These are phyloP conservation scores for Backusella australiensis DNA, from an alignment of 192 early-diverging fungal genomes.

Conservation along the genomic window DNA sequence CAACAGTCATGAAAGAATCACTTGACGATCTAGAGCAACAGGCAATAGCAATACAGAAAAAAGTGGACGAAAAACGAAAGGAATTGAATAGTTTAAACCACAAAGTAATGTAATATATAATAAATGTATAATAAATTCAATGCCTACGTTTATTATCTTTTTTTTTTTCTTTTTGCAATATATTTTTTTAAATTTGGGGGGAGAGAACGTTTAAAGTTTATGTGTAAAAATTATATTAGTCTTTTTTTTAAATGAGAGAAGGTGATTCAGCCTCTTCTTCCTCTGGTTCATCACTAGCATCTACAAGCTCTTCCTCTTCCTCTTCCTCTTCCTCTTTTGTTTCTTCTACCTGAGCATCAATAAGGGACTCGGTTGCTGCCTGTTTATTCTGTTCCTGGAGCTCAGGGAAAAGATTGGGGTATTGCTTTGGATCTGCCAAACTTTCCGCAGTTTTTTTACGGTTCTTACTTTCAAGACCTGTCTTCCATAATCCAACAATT, in stretches of 20 bases:
- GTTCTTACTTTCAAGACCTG: constrained; percentile 59
- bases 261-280: background rate
- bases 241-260: background rate
- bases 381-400: constrained; percentile 19
- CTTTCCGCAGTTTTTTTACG: constrained; percentile 85
- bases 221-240: background rate
- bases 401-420: constrained; percentile 89
- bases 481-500: constrained; percentile 79
- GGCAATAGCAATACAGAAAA: background rate
- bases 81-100: background rate
- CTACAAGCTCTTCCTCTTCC: background rate
- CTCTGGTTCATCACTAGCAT: background rate
- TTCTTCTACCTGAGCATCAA: background rate
- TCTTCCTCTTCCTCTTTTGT: background rate
- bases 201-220: too few species aligned
- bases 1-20: background rate
- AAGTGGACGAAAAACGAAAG: background rate
- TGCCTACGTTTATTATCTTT: constrained; percentile 8
- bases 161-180: background rate
- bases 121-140: background rate
- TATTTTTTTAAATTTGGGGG: background rate
- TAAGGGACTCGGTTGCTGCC: background rate
- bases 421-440: constrained; percentile 80
- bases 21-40: background rate
- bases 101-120: background rate